These are phyloP conservation scores for Ochromonadaceae sp. DNA, from an alignment of 352 stramenopile genomes.

Conservation along the genomic window DNA sequence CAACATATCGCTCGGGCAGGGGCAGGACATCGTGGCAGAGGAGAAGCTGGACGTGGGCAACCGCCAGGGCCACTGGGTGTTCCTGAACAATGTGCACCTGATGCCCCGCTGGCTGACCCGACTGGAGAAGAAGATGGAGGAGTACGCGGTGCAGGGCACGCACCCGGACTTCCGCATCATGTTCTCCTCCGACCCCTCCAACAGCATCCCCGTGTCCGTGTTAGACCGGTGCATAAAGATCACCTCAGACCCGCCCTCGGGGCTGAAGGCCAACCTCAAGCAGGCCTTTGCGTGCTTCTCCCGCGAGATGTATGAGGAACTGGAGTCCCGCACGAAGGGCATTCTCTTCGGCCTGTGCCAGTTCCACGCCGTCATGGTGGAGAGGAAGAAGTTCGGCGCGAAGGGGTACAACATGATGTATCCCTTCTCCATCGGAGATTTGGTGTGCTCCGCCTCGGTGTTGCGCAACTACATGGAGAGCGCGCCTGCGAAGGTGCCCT, in stretches of 20 bases:
- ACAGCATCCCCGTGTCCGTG: constrained; percentile 60
- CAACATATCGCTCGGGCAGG: constrained; percentile 57
- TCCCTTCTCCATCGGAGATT: constrained; percentile 61
- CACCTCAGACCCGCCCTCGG: constrained; percentile 61
- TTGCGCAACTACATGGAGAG: constrained; percentile 80
- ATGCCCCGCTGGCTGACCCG: constrained; percentile 69
- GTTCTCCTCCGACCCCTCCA: constrained; percentile 64
- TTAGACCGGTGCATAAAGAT: constrained; percentile 70
- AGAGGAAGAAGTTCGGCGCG: constrained; percentile 70
- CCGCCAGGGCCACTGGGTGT: constrained; percentile 65
- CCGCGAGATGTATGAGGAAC: constrained; percentile 48
- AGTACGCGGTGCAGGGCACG: constrained; percentile 25
- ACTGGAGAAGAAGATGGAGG: constrained; percentile 44
- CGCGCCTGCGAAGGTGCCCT: constrained; percentile 58
- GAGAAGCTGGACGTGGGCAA: constrained; percentile 51
- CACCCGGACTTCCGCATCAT: constrained; percentile 64
- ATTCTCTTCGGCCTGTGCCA: constrained; percentile 76
- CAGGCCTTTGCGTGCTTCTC: constrained; percentile 40
- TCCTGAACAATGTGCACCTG: constrained; percentile 78
- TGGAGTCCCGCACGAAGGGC: constrained; percentile 52
- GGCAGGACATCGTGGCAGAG: constrained; percentile 67
- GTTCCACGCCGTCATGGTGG: constrained; percentile 75
- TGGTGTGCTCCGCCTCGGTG: constrained; percentile 57
- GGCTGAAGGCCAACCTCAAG: constrained; percentile 68
- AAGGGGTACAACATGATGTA: constrained; percentile 76